phyloP scores from a whole-genome alignment of 768 basidiomycete genomes.

The Boletus vinaceobasis region DNA sequence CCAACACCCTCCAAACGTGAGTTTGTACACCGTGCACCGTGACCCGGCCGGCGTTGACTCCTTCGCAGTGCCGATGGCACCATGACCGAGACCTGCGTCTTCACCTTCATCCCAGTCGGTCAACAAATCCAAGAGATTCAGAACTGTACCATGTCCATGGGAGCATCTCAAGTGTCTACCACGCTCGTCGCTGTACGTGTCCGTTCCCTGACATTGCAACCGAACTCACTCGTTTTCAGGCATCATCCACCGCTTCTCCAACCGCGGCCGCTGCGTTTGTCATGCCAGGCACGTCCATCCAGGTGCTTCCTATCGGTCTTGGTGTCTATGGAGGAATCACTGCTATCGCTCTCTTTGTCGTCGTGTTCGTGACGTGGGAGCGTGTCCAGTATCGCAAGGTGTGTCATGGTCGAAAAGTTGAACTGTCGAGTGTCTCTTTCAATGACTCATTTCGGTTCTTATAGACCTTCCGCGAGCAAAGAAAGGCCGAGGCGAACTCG shows the following conservation, averaged over 20 bases:
- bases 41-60: not conserved
- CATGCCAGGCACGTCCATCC: conserved; percentile 69
- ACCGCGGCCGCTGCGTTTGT: conserved; percentile 41
- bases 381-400: conserved; percentile 85
- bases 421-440: no score
- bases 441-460: conserved; percentile 1
- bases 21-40: conserved; percentile 12
- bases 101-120: conserved; percentile 54
- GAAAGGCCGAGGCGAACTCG: conserved; percentile 59
- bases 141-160: conserved; percentile 45
- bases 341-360: conserved; percentile 75
- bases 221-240: not conserved
- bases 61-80: conserved; percentile 44
- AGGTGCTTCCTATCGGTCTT: conserved; percentile 79
- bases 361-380: conserved; percentile 84
- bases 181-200: conserved; percentile 11
- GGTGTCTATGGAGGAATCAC: conserved; percentile 85
- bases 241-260: conserved; percentile 31
- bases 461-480: conserved; percentile 72
- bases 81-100: conserved; percentile 55
- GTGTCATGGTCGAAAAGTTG: conserved; percentile 12
- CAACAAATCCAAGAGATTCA: conserved; percentile 51
- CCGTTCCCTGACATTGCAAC: not conserved
- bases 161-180: conserved; percentile 9
- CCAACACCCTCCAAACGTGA: conserved; percentile 39